phyloP scores from a whole-genome alignment of 192 early-diverging fungal species.

The Coemansia nantahalensis region DNA sequence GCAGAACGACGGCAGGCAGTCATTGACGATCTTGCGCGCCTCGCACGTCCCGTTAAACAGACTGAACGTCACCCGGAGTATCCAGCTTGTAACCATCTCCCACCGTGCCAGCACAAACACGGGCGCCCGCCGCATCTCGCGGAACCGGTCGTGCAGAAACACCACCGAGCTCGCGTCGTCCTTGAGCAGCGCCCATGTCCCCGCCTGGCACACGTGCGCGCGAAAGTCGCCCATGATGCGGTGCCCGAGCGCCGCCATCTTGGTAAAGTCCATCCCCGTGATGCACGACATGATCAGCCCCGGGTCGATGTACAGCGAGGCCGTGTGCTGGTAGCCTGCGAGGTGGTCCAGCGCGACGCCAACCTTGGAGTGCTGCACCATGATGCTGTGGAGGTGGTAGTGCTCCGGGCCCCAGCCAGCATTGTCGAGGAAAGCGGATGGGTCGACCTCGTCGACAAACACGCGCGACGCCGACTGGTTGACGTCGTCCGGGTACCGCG shows the following conservation, averaged over 20 bases:
- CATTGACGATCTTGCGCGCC: constrained; percentile 41
- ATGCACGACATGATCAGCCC: constrained; percentile 36
- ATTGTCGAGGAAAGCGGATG: constrained; percentile 21
- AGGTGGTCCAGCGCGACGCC: constrained; percentile 17
- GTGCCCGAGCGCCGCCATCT: constrained; percentile 30
- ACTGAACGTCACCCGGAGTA: constrained; percentile 38
- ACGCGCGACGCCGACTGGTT: constrained; percentile 26
- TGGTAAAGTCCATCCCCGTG: constrained; percentile 43
- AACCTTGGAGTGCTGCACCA: constrained; percentile 20
- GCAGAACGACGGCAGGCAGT: constrained; percentile 40
- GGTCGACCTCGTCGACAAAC: constrained; percentile 33
- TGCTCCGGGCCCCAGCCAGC: constrained; percentile 39
- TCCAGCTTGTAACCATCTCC: constrained; percentile 50
- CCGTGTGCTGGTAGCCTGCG: constrained; percentile 31
- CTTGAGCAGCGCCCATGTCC: constrained; percentile 48
- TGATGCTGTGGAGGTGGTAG: constrained; percentile 26
- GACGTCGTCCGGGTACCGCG: constrained; percentile 10
- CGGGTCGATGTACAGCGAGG: constrained; percentile 48
- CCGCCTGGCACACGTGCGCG: constrained; percentile 36
- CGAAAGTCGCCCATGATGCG: constrained; percentile 45
- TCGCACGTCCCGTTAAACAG: constrained; percentile 45
- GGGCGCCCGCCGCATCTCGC: constrained; percentile 28
- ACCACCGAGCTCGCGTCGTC: constrained; percentile 33
- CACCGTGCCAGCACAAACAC: constrained; percentile 41
- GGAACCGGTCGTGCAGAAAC: constrained; percentile 38